Percentiles rank a stretch among this genome's conserved stretches.
Conservation (phyloP, 2,329 filamentous ascomycete genomes). For the Helotiales sp. region DNA sequence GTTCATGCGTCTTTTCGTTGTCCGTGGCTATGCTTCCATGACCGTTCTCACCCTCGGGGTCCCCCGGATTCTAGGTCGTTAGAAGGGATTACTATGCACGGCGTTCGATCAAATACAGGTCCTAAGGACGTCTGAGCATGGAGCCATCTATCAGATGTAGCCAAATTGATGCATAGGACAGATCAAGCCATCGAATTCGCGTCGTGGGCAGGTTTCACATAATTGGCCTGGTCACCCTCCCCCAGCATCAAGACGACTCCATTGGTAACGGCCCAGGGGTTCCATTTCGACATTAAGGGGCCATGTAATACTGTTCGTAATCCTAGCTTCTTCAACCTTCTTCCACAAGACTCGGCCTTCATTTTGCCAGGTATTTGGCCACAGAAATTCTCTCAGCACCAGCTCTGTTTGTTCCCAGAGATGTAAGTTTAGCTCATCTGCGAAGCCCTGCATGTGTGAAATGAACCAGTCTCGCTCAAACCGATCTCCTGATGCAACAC, state of each 20-base stretch:
- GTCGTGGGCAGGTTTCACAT: too few relatives aligned
- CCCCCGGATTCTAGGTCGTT: too few relatives aligned
- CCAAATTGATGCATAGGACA: too few relatives aligned
- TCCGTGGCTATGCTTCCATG: too few relatives aligned
- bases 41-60: too few relatives aligned
- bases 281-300: neutral
- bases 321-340: conserved; percentile 8
- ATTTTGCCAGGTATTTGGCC: conserved; percentile 4
- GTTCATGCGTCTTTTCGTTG: too few relatives aligned
- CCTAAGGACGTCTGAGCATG: too few relatives aligned
- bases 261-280: neutral
- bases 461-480: conserved; percentile 16
- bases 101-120: too few relatives aligned
- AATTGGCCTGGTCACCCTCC: neutral
- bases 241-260: neutral
- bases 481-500: conserved; percentile 6
- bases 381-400: conserved; percentile 14
- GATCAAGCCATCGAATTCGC: too few relatives aligned
- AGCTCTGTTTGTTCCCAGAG: conserved; percentile 7
- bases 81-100: too few relatives aligned
- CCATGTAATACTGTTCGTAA: conserved; percentile 3
- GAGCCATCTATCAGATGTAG: too few relatives aligned
- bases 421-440: conserved; percentile 6
- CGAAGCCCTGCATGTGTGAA: conserved; percentile 6
- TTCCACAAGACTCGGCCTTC: conserved; percentile 3